phyloP scores from a whole-genome alignment of 1,284 basidiomycete species.

The Flammula alnicola region DNA sequence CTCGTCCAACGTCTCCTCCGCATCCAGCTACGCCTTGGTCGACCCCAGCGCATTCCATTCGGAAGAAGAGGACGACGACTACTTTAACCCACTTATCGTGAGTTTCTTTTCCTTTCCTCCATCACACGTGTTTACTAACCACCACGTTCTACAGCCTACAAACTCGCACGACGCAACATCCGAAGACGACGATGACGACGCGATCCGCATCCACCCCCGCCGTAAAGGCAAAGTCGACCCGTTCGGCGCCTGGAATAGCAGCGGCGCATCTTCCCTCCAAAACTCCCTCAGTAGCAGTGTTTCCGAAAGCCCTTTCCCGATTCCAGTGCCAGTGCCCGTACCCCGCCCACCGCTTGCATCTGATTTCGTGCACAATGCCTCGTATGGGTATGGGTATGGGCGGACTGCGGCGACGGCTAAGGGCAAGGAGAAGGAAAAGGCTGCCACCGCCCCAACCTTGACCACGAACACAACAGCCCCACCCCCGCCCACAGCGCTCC shows the following conservation, averaged over 20 bases:
- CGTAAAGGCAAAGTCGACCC: constrained; percentile 5
- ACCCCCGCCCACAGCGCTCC: too few relatives aligned
- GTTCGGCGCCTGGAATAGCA: constrained; percentile 21
- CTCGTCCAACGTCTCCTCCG: constrained; percentile 33
- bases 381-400: too few relatives aligned
- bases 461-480: too few relatives aligned
- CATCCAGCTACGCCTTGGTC: constrained; percentile 41
- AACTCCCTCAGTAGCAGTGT: constrained; percentile 11
- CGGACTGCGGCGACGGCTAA: not conserved
- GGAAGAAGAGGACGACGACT: constrained; percentile 39
- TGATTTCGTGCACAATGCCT: constrained; percentile 11
- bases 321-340: not conserved
- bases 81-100: constrained; percentile 30
- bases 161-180: constrained; percentile 16
- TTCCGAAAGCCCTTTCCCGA: not conserved
- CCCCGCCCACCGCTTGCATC: constrained; percentile 8
- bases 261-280: constrained; percentile 17
- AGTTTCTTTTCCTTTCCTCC: constrained; percentile 17
- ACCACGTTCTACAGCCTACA: not conserved
- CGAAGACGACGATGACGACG: constrained; percentile 24
- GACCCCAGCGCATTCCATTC: constrained; percentile 40
- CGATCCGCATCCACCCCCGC: not conserved
- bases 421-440: not conserved
- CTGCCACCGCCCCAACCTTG: too few relatives aligned
- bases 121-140: not conserved